These are phyloP conservation scores for Aspergillus sparsus DNA, from an alignment of 495 filamentous ascomycete species.

Conservation along the genomic window DNA sequence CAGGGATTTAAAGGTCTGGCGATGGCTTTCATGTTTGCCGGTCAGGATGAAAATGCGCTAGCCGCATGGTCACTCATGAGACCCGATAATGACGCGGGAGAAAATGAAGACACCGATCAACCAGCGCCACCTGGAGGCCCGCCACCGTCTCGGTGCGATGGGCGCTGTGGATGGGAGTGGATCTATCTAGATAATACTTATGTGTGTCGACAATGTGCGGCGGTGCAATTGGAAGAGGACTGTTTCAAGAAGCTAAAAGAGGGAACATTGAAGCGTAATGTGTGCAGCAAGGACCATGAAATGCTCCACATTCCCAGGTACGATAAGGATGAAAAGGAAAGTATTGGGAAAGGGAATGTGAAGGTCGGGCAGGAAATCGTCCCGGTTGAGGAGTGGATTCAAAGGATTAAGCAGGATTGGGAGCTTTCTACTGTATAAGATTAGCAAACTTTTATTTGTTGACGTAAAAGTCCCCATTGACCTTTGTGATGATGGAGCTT, in stretches of 20 bases:
- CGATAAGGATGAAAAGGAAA: neutral
- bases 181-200: neutral
- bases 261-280: neutral
- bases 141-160: neutral
- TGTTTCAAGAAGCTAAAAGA: constrained; percentile 1
- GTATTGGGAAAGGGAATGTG: constrained; percentile 1
- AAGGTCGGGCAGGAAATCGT: constrained; percentile 1
- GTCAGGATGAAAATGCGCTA: constrained; percentile 2
- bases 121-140: neutral
- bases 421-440: neutral
- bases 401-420: neutral
- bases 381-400: constrained; percentile 1
- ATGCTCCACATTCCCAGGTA: constrained; percentile 5
- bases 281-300: neutral
- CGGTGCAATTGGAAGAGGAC: neutral
- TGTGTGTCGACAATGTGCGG: neutral
- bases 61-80: constrained; percentile 3
- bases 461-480: too few species aligned
- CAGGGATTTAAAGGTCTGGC: neutral
- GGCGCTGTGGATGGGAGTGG: neutral
- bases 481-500: too few species aligned
- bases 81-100: neutral
- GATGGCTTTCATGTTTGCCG: neutral
- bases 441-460: too few species aligned
- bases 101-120: neutral